Evolutionary conservation across 2,329 filamentous ascomycete species (phyloP), one percentile per base, ranked within the genome.

Genomic region (Sclerotinia subarctica): DNA sequence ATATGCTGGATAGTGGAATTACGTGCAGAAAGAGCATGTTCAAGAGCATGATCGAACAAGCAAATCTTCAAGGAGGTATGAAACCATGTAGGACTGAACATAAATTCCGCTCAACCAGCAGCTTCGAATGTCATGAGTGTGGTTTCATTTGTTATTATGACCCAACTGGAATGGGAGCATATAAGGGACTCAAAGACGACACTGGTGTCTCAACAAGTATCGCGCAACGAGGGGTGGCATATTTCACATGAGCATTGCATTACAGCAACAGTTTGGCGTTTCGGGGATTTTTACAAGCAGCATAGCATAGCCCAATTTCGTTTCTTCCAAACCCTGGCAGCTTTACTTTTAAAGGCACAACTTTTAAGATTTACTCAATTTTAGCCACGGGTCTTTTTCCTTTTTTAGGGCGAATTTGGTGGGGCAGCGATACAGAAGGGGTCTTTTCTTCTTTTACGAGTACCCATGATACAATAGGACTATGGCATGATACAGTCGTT

Each of bases 1-100:
- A 66, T 59, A 44, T 59, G 66, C 66, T 69, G 56, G 72, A 73
- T 54, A 68, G 64, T 42, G 69, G 63, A 66, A 68, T 66, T n/a
- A 56, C 58, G 71, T 63, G 56, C 63, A 64, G 53, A 54, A 67
- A 49, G 29, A 58, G 42, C 38, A 53, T 57, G 59, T 71, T 71
- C 63, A 53, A 57, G 24, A 44, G 24, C 32, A 64, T 71, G 56
- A 59, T 57, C 32, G 67, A 69, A 47, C 67, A 70, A 59, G 68
- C 66, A 13, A 66, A 67, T 68, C 59, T 69, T 42, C 46, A 63
- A 54, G 52, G 52, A 57, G 56, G 52, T 21, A 29, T 49, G 10
- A 60, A 53, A 17, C 70, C 68, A 58, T 68, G 68, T 58, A 46
- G n/a, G 42, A 47, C 8, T 11, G 63, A 66, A 29, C 62, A 59